Conservation (phyloP, 345 rosid species). For the Syzygium aqueum region DNA sequence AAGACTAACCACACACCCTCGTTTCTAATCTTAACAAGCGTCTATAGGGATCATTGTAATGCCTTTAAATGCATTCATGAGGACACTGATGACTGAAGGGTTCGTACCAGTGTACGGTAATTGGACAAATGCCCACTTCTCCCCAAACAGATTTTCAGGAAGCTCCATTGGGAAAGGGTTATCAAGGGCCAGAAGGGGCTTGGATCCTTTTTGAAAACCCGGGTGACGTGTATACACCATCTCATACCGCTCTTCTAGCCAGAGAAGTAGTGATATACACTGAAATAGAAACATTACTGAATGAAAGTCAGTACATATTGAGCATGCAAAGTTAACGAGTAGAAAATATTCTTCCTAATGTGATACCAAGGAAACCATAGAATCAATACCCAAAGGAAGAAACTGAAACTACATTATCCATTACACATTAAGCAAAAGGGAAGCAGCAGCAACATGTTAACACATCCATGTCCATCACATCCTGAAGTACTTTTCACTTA, state of each 20-base stretch:
- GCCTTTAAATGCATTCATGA: not conserved
- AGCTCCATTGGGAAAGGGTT: slow-evolving; percentile 93
- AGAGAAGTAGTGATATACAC: slow-evolving; percentile 76
- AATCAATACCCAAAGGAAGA: not conserved
- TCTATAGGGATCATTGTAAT: not conserved
- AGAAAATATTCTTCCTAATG: not conserved
- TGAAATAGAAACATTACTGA: slow-evolving; percentile 14
- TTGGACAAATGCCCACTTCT: slow-evolving; percentile 94
- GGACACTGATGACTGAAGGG: not conserved
- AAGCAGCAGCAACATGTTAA: not conserved
- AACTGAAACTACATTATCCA: not conserved
- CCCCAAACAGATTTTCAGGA: slow-evolving; percentile 83
- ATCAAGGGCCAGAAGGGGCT: slow-evolving; percentile 73
- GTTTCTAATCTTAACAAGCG: not conserved
- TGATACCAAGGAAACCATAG: not conserved
- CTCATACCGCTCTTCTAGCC: slow-evolving; percentile 93
- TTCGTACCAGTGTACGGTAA: slow-evolving; percentile 67
- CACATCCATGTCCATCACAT: not conserved
- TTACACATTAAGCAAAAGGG: not conserved
- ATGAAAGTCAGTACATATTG: not conserved
- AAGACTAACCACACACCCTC: not conserved
- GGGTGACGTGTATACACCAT: slow-evolving; percentile 76
- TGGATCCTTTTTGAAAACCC: slow-evolving; percentile 87
- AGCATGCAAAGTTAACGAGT: not conserved
- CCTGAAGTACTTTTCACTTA: not conserved